phyloP scores from a whole-genome alignment of 2,329 filamentous ascomycete species.

The Pseudodiploospora longispora region DNA sequence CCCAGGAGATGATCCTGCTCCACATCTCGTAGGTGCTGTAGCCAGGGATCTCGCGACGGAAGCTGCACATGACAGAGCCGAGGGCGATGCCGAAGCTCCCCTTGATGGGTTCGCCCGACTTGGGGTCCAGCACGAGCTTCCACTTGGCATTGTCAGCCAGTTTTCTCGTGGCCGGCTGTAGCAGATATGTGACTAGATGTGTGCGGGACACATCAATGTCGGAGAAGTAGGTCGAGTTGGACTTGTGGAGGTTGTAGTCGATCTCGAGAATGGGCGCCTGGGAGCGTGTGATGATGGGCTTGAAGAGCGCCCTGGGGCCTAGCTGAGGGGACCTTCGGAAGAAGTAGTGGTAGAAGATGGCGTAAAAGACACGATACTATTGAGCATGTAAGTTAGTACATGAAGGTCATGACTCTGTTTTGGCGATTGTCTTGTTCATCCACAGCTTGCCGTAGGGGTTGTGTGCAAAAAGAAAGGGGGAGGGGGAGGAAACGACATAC shows the following conservation, averaged over 20 bases:
- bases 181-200: conserved; percentile 65
- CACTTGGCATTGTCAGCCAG: conserved; percentile 41
- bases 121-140: conserved; percentile 42
- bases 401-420: not conserved
- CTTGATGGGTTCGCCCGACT: conserved; percentile 38
- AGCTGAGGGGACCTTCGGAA: conserved; percentile 40
- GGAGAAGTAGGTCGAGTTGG: conserved; percentile 77
- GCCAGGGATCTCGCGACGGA: conserved; percentile 64
- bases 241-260: conserved; percentile 81
- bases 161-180: conserved; percentile 49
- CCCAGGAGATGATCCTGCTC: conserved; percentile 63
- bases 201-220: conserved; percentile 80
- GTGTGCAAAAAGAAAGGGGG: not conserved
- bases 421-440: conserved; percentile 1
- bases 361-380: conserved; percentile 51
- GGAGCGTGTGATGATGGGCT: conserved; percentile 58
- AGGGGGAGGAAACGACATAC: conserved; percentile 35
- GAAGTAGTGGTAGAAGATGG: conserved; percentile 46
- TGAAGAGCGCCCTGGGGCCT: conserved; percentile 60
- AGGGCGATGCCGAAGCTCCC: conserved; percentile 57
- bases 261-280: conserved; percentile 67
- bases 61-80: conserved; percentile 65
- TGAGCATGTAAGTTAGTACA: not conserved
- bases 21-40: conserved; percentile 67
- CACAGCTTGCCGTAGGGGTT: conserved; percentile 7